Evolutionary conservation across 192 early-diverging fungal genomes (phyloP).

Genomic region (Gryganskiella cystojenkinii): DNA sequence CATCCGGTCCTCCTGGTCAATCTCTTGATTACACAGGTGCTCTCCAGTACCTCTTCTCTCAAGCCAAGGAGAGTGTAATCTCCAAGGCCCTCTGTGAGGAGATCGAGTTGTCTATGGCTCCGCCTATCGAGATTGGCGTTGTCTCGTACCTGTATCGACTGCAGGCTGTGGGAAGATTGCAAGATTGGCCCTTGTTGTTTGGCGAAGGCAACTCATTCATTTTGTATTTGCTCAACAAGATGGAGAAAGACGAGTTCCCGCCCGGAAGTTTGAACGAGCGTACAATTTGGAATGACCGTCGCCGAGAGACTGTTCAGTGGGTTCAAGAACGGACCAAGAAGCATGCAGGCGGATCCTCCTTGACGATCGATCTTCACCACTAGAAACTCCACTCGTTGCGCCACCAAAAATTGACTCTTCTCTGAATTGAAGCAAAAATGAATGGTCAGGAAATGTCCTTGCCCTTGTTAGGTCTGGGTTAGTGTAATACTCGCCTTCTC

Average conservation of each 20-base stretch:
- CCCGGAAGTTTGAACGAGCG: slow-evolving; percentile 21
- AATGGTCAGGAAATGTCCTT: no score
- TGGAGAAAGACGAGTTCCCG: slow-evolving; percentile 5
- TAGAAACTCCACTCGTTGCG: no score
- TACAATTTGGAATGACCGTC: slow-evolving; percentile 29
- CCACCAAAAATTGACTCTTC: no score
- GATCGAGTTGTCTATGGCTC: slow-evolving; percentile 12
- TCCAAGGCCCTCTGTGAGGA: slow-evolving; percentile 23
- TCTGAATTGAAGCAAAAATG: no score
- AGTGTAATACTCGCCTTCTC: no score
- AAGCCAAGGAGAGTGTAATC: slow-evolving; percentile 1
- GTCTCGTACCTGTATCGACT: slow-evolving; percentile 33
- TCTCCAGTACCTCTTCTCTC: slow-evolving; percentile 15
- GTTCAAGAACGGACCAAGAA: not conserved
- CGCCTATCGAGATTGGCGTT: slow-evolving; percentile 22
- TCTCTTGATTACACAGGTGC: slow-evolving; percentile 21
- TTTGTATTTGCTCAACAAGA: slow-evolving; percentile 29
- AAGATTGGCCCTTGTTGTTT: slow-evolving; percentile 44
- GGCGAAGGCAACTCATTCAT: slow-evolving; percentile 33
- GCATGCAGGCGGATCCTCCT: no score
- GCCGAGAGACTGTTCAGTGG: slow-evolving; percentile 24
- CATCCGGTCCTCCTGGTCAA: slow-evolving; percentile 3
- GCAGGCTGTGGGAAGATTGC: slow-evolving; percentile 14
- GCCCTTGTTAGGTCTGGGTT: no score
- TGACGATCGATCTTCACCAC: no score